phyloP scores from a whole-genome alignment of 352 stramenopile genomes.

The Phytophthora hybrid region DNA sequence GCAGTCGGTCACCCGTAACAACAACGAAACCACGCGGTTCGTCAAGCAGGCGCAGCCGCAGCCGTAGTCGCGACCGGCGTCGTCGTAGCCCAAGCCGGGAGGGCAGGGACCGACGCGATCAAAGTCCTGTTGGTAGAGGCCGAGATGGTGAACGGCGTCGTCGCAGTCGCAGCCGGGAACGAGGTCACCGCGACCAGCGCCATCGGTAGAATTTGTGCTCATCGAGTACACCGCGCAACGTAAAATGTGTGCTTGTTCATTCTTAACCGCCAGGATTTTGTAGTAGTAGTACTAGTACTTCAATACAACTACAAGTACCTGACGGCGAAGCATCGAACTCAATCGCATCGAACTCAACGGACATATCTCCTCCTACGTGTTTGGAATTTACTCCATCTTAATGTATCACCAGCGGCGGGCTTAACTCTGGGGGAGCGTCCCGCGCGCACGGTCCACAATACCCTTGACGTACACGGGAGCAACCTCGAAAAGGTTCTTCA shows the following conservation, averaged over 20 bases:
- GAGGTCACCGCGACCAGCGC: slow-evolving; percentile 23
- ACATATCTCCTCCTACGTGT: slow-evolving; percentile 24
- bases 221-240: background rate
- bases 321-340: slow-evolving; percentile 12
- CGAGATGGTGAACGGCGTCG: slow-evolving; percentile 40
- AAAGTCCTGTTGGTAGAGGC: slow-evolving; percentile 27
- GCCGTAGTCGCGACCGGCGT: slow-evolving; percentile 38
- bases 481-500: slow-evolving; percentile 91
- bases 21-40: slow-evolving; percentile 9
- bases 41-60: slow-evolving; percentile 25
- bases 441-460: slow-evolving; percentile 77
- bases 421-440: slow-evolving; percentile 56
- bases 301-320: background rate
- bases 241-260: slow-evolving; percentile 28
- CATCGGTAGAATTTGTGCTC: slow-evolving; percentile 15
- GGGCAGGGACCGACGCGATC: slow-evolving; percentile 36
- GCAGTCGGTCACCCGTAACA: slow-evolving; percentile 33
- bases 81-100: slow-evolving; percentile 32
- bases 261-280: slow-evolving; percentile 11
- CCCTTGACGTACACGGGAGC: slow-evolving; percentile 87
- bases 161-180: slow-evolving; percentile 46
- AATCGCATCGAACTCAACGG: slow-evolving; percentile 34
- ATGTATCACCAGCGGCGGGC: slow-evolving; percentile 8
- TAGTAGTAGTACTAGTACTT: too few relatives aligned
- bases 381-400: slow-evolving; percentile 24